These are phyloP conservation scores for Coleophoma cylindrospora DNA, from an alignment of 2,329 filamentous ascomycete genomes.

Conservation along the genomic window DNA sequence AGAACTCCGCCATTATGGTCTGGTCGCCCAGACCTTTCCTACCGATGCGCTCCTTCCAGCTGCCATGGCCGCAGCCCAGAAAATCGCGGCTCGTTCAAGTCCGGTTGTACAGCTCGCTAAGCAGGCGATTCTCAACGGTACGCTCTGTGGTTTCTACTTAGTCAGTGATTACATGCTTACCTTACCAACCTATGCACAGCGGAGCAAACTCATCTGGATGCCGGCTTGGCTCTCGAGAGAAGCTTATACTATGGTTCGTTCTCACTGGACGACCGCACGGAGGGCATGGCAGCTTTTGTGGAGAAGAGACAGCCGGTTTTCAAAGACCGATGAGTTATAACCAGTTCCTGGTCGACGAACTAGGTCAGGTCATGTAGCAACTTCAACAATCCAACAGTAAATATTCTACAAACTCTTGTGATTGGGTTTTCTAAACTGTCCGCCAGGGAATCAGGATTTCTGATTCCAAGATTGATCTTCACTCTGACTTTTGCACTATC, in stretches of 20 bases:
- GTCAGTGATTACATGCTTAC: neutral
- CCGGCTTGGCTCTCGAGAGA: slow-evolving; percentile 33
- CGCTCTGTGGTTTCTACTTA: slow-evolving; percentile 3
- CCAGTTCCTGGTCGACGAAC: too few species aligned
- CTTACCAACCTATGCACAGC: slow-evolving; percentile 21
- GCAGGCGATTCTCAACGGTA: slow-evolving; percentile 36
- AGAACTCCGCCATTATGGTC: slow-evolving; percentile 11
- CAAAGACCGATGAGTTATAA: slow-evolving; percentile 22
- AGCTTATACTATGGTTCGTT: slow-evolving; percentile 32
- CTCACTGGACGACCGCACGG: slow-evolving; percentile 43
- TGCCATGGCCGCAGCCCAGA: slow-evolving; percentile 31
- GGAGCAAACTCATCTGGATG: slow-evolving; percentile 34
- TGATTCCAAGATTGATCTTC: too few species aligned
- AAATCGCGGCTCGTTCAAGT: slow-evolving; percentile 33
- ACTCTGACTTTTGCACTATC: too few species aligned
- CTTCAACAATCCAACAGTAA: too few species aligned
- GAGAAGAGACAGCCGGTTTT: slow-evolving; percentile 55
- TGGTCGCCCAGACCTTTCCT: slow-evolving; percentile 25
- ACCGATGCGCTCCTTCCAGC: slow-evolving; percentile 30
- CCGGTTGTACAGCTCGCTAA: slow-evolving; percentile 37
- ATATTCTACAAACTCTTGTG: too few species aligned
- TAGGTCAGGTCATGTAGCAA: too few species aligned
- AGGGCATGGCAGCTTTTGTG: slow-evolving; percentile 54
- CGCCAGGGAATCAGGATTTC: too few species aligned
- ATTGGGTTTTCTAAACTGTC: too few species aligned